These are phyloP conservation scores for Pythium aristosporum DNA, from an alignment of 352 stramenopile species.

Conservation along the genomic window DNA sequence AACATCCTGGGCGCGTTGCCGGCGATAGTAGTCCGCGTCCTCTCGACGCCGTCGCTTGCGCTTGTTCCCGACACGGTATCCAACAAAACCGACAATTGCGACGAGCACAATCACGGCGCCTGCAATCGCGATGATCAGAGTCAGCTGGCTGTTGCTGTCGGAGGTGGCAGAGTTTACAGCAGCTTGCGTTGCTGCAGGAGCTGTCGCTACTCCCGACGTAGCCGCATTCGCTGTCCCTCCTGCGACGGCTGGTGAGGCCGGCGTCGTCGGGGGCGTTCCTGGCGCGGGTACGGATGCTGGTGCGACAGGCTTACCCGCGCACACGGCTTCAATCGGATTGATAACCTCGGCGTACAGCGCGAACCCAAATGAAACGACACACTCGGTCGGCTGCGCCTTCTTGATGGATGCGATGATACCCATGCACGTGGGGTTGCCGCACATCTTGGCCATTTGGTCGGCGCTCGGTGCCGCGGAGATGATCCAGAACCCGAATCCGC, in stretches of 20 bases:
- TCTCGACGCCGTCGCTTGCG: too few species aligned
- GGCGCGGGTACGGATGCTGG: too few species aligned
- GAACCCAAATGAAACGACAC: background rate
- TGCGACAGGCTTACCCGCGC: background rate
- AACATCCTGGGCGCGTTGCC: too few species aligned
- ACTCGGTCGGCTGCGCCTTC: slow-evolving; percentile 2
- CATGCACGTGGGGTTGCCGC: background rate
- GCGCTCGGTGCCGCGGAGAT: background rate
- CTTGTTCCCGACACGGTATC: background rate
- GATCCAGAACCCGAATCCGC: too few species aligned
- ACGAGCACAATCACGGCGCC: background rate
- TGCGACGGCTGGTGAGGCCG: background rate
- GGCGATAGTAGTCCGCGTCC: too few species aligned
- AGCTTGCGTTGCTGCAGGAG: too few species aligned
- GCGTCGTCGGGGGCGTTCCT: background rate
- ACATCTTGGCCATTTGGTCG: background rate
- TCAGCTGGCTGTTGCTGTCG: background rate
- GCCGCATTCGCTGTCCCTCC: too few species aligned
- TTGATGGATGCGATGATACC: background rate
- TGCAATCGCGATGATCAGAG: background rate
- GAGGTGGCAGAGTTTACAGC: too few species aligned
- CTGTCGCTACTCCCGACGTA: too few species aligned
- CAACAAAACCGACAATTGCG: background rate
- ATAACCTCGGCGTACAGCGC: background rate
- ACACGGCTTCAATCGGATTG: background rate